phyloP scores from a whole-genome alignment of 176 grass and related monocot genomes.

The Cenchrus fungigraminus region DNA sequence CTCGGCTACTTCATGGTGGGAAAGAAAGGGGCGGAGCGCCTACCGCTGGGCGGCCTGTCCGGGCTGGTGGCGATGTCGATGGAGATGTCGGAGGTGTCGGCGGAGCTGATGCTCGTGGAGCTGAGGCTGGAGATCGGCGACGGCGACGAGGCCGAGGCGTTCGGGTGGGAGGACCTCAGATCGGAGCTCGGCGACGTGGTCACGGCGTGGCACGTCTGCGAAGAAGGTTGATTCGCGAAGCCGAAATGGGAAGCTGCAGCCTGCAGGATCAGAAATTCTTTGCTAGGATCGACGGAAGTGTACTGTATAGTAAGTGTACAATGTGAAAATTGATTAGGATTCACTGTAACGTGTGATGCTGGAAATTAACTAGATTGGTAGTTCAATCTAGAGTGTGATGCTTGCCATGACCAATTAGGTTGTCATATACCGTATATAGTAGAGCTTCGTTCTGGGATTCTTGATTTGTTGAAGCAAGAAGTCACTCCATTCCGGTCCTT shows the following conservation, averaged over 20 bases:
- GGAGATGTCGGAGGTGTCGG: slow-evolving; percentile 70
- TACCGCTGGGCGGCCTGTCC: slow-evolving; percentile 42
- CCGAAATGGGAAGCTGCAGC: not conserved
- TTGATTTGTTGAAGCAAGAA: not conserved
- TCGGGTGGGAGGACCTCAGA: slow-evolving; percentile 77
- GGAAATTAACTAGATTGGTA: slow-evolving; percentile 31
- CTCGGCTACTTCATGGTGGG: slow-evolving; percentile 74
- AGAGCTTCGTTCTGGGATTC: not conserved
- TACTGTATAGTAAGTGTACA: slow-evolving; percentile 20
- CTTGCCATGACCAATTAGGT: not conserved
- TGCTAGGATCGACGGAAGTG: slow-evolving; percentile 1
- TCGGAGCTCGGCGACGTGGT: slow-evolving; percentile 73
- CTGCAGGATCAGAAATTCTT: slow-evolving; percentile 15
- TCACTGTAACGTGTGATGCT: not conserved
- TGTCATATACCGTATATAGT: not conserved
- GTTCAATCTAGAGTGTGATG: slow-evolving; percentile 34
- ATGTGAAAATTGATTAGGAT: slow-evolving; percentile 10
- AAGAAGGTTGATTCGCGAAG: slow-evolving; percentile 18
- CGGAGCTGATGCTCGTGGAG: slow-evolving; percentile 71
- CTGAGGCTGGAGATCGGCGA: slow-evolving; percentile 55
- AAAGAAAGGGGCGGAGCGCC: slow-evolving; percentile 50
- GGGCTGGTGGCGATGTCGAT: slow-evolving; percentile 67
- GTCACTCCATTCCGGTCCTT: not conserved
- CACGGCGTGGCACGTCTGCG: slow-evolving; percentile 67
- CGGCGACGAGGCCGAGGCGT: slow-evolving; percentile 40